Evolutionary conservation across 768 basidiomycete genomes (phyloP).

Genomic region (Suillus fuscotomentosus): DNA sequence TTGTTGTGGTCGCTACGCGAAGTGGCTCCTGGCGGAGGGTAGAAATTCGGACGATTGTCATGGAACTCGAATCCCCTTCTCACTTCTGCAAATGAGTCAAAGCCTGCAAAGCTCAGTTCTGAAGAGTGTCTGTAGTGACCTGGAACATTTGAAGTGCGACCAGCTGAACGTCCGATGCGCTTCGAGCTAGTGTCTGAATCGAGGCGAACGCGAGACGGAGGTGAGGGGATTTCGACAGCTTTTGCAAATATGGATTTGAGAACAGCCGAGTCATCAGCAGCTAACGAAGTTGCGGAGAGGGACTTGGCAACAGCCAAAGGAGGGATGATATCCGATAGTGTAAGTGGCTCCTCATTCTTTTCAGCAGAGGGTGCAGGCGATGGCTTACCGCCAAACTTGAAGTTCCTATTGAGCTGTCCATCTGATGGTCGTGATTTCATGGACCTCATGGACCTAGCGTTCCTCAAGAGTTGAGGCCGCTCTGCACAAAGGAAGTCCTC

Average conservation of each 20-base stretch:
- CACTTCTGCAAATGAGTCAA: constrained; percentile 78
- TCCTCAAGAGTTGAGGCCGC: constrained; percentile 17
- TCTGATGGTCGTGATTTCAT: constrained; percentile 50
- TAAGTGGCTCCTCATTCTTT: constrained; percentile 37
- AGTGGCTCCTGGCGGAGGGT: constrained; percentile 47
- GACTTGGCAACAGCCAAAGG: constrained; percentile 52
- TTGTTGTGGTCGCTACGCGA: constrained; percentile 40
- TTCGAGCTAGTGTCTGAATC: constrained; percentile 47
- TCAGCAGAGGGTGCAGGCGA: constrained; percentile 9
- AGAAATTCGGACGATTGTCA: constrained; percentile 61
- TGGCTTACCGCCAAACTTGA: constrained; percentile 67
- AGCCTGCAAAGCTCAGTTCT: constrained; percentile 63
- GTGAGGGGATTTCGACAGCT: constrained; percentile 37
- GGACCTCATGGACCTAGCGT: constrained; percentile 19
- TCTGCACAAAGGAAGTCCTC: constrained; percentile 27
- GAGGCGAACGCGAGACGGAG: constrained; percentile 32
- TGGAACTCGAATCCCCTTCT: constrained; percentile 76
- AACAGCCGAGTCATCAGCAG: constrained; percentile 50
- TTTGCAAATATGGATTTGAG: constrained; percentile 56
- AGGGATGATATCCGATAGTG: constrained; percentile 76
- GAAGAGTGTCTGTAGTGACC: constrained; percentile 42
- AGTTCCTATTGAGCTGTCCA: constrained; percentile 67
- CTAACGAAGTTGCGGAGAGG: constrained; percentile 43
- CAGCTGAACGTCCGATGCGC: constrained; percentile 22
- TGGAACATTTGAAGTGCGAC: constrained; percentile 16